A percentile compares a stretch with the other conserved stretches of the same genome.
These are phyloP conservation scores for Mercurialis annua DNA, from an alignment of 345 rosid genomes.

Conservation along the genomic window DNA sequence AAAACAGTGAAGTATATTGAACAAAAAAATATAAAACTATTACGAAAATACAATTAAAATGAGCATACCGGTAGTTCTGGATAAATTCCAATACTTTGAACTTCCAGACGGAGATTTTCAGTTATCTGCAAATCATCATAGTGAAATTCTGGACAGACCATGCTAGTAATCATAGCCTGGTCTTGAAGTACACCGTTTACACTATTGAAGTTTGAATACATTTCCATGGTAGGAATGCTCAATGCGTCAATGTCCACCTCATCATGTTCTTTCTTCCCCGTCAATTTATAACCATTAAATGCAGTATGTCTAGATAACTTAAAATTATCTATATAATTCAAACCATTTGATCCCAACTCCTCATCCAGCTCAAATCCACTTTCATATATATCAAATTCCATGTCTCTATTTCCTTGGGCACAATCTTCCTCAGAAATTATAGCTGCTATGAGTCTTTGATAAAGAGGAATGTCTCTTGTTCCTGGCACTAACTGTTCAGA, in stretches of 20 bases:
- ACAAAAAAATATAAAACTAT: neutral
- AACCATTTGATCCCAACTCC: conserved; percentile 56
- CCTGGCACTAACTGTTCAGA: conserved; percentile 32
- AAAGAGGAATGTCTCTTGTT: conserved; percentile 53
- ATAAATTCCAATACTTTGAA: conserved; percentile 78
- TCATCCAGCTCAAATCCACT: conserved; percentile 51
- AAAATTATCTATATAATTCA: conserved; percentile 45
- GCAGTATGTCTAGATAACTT: conserved; percentile 26
- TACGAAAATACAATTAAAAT: conserved; percentile 6
- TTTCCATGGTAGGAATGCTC: conserved; percentile 34
- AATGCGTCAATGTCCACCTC: conserved; percentile 47
- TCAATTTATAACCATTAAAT: conserved; percentile 48
- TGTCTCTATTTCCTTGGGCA: conserved; percentile 45
- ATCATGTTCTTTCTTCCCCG: conserved; percentile 46
- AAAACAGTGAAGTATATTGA: conserved; percentile 4
- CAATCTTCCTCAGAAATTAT: conserved; percentile 71
- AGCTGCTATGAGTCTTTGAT: conserved; percentile 79
- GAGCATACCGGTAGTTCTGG: conserved; percentile 68
- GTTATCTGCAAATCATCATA: conserved; percentile 56
- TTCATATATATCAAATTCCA: conserved; percentile 48
- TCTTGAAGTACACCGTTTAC: conserved; percentile 45
- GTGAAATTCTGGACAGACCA: conserved; percentile 47
- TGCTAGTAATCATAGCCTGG: conserved; percentile 34
- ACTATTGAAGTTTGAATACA: conserved; percentile 37
- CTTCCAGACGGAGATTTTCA: conserved; percentile 73